Percentiles rank a stretch among this genome's conserved stretches.
phyloP scores from a whole-genome alignment of 768 basidiomycete genomes.

The Russula ochroleuca region DNA sequence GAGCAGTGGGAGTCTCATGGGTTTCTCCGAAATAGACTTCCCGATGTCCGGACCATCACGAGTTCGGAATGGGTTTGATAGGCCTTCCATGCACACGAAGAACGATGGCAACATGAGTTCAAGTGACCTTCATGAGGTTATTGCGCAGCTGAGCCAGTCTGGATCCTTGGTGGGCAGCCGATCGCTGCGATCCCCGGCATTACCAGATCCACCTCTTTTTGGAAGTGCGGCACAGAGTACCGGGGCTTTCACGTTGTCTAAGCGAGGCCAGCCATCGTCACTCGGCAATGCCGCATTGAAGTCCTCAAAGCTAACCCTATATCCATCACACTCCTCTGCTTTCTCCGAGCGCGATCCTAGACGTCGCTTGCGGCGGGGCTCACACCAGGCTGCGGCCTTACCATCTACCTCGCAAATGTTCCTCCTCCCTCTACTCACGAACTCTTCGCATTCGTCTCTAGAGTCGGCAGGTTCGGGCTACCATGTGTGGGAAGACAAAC shows the following conservation, averaged over 20 bases:
- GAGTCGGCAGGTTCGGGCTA: constrained; percentile 82
- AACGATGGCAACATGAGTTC: constrained; percentile 34
- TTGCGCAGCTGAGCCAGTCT: constrained; percentile 20
- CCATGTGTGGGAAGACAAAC: constrained; percentile 67
- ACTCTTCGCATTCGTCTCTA: constrained; percentile 74
- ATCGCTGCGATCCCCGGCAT: constrained; percentile 50
- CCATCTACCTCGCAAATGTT: constrained; percentile 52
- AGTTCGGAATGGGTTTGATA: constrained; percentile 23
- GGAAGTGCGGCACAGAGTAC: constrained; percentile 33
- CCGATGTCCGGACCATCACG: constrained; percentile 29
- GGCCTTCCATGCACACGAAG: constrained; percentile 30
- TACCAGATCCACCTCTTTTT: constrained; percentile 56
- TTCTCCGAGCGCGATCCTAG: constrained; percentile 40
- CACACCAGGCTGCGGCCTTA: constrained; percentile 37
- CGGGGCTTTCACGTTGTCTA: not conserved
- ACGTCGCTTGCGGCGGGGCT: constrained; percentile 15
- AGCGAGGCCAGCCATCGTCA: constrained; percentile 34
- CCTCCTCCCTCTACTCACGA: constrained; percentile 65
- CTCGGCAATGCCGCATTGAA: constrained; percentile 48
- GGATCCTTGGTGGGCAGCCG: constrained; percentile 33
- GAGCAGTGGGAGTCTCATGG: constrained; percentile 57
- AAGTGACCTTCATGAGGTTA: constrained; percentile 27
- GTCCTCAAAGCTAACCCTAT: constrained; percentile 67
- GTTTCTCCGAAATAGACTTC: constrained; percentile 33
- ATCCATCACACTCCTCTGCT: constrained; percentile 48